Base-by-base conservation (phyloP, 371 early-diverging fungal species). In the Haplosporangium sp. region DNA sequence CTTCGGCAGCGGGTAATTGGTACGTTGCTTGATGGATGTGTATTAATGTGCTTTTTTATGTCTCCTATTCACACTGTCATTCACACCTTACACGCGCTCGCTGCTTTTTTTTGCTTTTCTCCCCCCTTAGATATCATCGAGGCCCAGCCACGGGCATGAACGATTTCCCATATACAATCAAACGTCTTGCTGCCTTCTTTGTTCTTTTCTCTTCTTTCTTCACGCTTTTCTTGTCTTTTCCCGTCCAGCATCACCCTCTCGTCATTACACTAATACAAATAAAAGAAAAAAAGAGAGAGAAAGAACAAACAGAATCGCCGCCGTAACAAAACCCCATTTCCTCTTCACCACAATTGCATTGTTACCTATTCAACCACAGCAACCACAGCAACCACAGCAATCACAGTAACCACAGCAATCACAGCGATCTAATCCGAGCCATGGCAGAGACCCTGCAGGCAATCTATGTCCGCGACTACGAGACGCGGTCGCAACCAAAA, bases 401-500 rank as follows among this genome's bases (percentile, higher is more conserved):
- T 29, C 21, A 29, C 29, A 29, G 4, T 4, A 29, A 29, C 29
- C 29, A 29, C 29, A 29, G 29, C 29, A 29, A 29, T 4, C 29
- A 29, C 29, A 29, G 29, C 29, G 29, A 4, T 29, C 21, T 29
- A 13, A 37, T 41, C 37, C 20, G 20, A 57, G 41, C 62, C 51
- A 88, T 88, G 90, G 70, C 69, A 46, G 89, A 88, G 75, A 80
- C 80, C 14, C 87, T 93, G 55, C 89, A 91, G 69, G 86, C 89
- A 45, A 85, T 92, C 55, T 89, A 88, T 64, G 84, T 92, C 51
- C 89, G 90, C 43, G 74, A 86, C 20, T 83, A 89, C 8, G 92
- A 90, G 58, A 86, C 86, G 10, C 83, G 91, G 29, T 60, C 82
- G 10, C 73, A 82, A 21, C 95, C 95, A 5, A 91, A 91, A 82